Evolutionary conservation across 179 eudicot genomes (phyloP).

Genomic region (Corrigiola litoralis): DNA sequence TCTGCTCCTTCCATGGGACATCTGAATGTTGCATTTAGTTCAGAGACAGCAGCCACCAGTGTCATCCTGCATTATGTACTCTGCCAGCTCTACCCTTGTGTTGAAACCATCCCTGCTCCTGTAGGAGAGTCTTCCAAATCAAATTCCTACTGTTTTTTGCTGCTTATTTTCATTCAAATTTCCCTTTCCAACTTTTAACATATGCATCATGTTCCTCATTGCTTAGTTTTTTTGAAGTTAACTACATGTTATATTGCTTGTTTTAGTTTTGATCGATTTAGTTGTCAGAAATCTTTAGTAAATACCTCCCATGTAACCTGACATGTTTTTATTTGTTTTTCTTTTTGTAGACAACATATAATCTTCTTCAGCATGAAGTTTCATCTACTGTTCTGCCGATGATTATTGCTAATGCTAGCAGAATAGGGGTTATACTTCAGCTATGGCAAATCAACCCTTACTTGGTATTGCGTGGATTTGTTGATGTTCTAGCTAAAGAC

Average conservation of each 20-base stretch:
- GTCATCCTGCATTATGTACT: too few species aligned
- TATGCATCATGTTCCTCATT: background rate
- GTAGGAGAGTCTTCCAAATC: too few species aligned
- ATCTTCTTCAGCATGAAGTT: conserved; percentile 76
- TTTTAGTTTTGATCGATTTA: background rate
- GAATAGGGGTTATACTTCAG: conserved; percentile 45
- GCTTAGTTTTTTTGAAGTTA: too few species aligned
- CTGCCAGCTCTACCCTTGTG: too few species aligned
- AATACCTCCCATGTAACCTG: background rate
- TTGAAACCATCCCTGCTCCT: too few species aligned
- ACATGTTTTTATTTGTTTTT: background rate
- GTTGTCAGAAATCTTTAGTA: background rate
- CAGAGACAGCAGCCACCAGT: too few species aligned
- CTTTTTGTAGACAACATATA: conserved; percentile 80
- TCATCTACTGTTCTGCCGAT: conserved; percentile 52
- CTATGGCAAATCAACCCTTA: conserved; percentile 72
- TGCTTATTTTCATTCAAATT: background rate
- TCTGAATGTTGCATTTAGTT: too few species aligned
- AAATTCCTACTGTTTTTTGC: background rate
- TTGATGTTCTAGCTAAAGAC: conserved; percentile 48
- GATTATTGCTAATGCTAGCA: conserved; percentile 42
- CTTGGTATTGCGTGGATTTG: conserved; percentile 63
- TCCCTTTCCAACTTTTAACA: background rate
- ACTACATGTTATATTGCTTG: background rate
- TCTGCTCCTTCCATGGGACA: too few species aligned